Base-by-base conservation (phyloP, 192 early-diverging fungal genomes). In the Polychytrium aggregatum region DNA sequence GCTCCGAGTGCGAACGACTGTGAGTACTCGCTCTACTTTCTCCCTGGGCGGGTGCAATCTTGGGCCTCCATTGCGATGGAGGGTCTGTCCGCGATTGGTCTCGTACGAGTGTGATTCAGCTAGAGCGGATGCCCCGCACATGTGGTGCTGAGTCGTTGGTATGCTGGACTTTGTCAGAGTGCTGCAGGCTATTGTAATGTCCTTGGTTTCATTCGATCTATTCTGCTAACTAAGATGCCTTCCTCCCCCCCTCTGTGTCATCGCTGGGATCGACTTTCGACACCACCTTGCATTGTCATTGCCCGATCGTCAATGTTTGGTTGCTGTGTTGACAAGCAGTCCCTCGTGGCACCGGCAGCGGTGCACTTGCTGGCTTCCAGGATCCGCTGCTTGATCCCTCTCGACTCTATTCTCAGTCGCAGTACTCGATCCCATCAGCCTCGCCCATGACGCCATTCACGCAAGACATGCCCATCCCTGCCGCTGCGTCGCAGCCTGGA, bases 381-480 rank as follows among this genome's bases (percentile, higher is more conserved):
- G n/a, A n/a, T n/a, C n/a, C n/a, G n/a, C n/a, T n/a, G n/a, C 41
- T 65, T 3, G 60, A 62, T 29, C 38, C 52, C 28, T 27, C 35
- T 25, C 53, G 33, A 24, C 22, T 64, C 3, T 65, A 50, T 47
- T 65, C 63, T 7, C 52, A 53, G 30, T 47, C 50, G 11, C 56
- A 53, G 33, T 64, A 43, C 36, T 48, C 62, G 0, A 49, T 64
- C 18, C 62, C 62, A 10, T 34, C 59, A 21, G 28, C 48, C 6
- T 44, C 53, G 0, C 22, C 43, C 14, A n/a, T n/a, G n/a, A n/a
- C n/a, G n/a, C 53, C 56, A 13, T 58, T 51, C 48, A 46, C 48
- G 13, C 48, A 58, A 46, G 56, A 58, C 34, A 24, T 36, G 25
- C 29, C 18, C n/a, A n/a, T n/a, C 13, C 17, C 20, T 33, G 46